Evolutionary conservation across 2,329 filamentous ascomycete species (phyloP).

Genomic region (Sporothrix variecibatus): DNA sequence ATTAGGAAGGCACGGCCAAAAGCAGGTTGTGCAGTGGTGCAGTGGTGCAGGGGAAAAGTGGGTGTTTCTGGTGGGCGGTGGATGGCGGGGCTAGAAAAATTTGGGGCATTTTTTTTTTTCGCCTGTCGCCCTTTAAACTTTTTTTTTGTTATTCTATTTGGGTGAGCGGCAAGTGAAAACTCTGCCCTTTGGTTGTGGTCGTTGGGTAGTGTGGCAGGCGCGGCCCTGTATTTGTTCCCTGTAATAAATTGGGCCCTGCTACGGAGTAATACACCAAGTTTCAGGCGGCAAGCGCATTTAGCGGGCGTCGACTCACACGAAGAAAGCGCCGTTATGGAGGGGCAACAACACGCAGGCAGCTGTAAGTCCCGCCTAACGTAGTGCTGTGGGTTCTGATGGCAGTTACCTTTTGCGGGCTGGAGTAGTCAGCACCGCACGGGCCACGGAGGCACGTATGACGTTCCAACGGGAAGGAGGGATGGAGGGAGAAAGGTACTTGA

Average conservation of each 20-base stretch:
- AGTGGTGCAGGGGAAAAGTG: not conserved
- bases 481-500: not conserved
- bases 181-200: not conserved
- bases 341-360: not conserved
- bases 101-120: slow-evolving; percentile 5
- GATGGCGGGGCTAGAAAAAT: slow-evolving; percentile 26
- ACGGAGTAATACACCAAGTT: too few relatives aligned
- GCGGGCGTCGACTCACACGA: slow-evolving; percentile 1
- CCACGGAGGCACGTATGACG: slow-evolving; percentile 14
- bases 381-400: not conserved
- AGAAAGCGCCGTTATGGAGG: not conserved
- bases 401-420: not conserved
- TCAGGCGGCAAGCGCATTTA: not conserved
- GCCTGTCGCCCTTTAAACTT: slow-evolving; percentile 7
- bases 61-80: slow-evolving; percentile 21
- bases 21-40: slow-evolving; percentile 7
- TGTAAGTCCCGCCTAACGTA: slow-evolving; percentile 1
- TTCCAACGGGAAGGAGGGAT: not conserved
- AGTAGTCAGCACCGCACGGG: slow-evolving; percentile 21
- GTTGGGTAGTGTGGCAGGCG: not conserved
- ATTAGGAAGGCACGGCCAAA: slow-evolving; percentile 25
- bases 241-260: not conserved
- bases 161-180: slow-evolving; percentile 14
- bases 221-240: not conserved
- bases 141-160: slow-evolving; percentile 6